Conservation (phyloP, 768 basidiomycete genomes). For the Kwoniella newhampshirensis region DNA sequence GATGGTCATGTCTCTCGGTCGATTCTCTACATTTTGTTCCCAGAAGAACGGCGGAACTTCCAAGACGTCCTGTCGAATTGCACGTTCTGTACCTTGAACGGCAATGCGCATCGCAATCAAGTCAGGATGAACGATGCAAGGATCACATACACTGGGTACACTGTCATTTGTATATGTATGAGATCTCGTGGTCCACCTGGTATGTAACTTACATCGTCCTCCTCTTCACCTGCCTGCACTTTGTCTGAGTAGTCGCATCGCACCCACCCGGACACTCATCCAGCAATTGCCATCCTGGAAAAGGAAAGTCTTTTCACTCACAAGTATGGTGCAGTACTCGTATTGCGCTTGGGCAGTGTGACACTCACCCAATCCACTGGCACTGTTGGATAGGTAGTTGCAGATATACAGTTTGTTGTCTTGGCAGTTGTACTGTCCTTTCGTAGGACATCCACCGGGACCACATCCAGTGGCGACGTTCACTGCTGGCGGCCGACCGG, state of each 20-base stretch:
- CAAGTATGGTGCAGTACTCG: background rate
- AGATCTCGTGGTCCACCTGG: too few species aligned
- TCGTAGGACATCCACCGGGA: background rate
- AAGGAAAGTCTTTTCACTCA: background rate
- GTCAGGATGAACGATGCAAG: too few species aligned
- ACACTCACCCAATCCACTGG: conserved; percentile 1
- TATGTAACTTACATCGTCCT: too few species aligned
- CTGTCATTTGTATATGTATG: too few species aligned
- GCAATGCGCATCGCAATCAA: too few species aligned
- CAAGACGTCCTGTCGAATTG: too few species aligned
- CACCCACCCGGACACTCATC: conserved; percentile 2
- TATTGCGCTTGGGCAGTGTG: background rate
- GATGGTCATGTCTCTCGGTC: too few species aligned
- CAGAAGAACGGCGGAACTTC: too few species aligned
- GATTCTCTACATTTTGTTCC: too few species aligned
- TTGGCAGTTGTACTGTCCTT: conserved; percentile 1
- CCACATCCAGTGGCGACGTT: background rate
- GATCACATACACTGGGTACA: too few species aligned
- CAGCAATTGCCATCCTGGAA: background rate
- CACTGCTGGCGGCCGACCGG: background rate
- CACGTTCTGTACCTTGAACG: too few species aligned
- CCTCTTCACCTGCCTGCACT: background rate
- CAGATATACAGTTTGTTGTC: background rate
- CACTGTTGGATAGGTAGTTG: conserved; percentile 5
- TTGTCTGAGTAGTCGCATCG: background rate